Evolutionary conservation across 129 eudicot species (phyloP), one percentile per base, ranked within the genome.

Genomic region (Helichrysum umbraculigerum): DNA sequence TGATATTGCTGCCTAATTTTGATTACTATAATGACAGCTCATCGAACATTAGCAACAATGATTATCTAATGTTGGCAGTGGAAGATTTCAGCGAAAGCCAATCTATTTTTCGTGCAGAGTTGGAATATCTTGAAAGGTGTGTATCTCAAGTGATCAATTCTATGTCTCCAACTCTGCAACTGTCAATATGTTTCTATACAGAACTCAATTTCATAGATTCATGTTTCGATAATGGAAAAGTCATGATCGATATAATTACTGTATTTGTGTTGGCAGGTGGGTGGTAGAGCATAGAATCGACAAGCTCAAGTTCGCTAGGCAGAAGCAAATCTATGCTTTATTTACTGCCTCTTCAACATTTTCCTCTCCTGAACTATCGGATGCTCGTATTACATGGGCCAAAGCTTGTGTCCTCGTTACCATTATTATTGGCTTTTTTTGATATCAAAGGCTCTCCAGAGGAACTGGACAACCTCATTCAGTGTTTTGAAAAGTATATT

Each of bases 321-420:
- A 82, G 81, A 85, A 79, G 64, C 44, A 17, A 86, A 60, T 84
- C 88, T 15, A 87, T 79, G 68, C 83, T 85, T 71, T 88, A 85
- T 83, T 91, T 72, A 79, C 92, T 35, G 92, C 87, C 22, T 90
- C 88, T 28, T 82, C 88, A 51, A 83, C 87, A 64, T 17, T 85
- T 74, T 76, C 74, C 37, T 16, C 90, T 61, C 95, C 94, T 28
- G 83, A 88, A 72, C 86, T 78, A 67, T 78, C 86, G 44, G 96
- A 88, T 79, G 95, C 97, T 10, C 97, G 97, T 25, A 75, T 88
- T 63, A 79, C 97, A 56, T 88, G 92, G 90, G 92, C 95, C 57
- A 88, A 91, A 76, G 86, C 79, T 75, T 76, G 80, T 51, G 84
- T 91, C 12, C 85, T 91, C 32, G 79, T 83, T 17, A 77, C 88